Base-by-base conservation (phyloP, 1,284 basidiomycete species). In the Ceratobasidium theobromae region DNA sequence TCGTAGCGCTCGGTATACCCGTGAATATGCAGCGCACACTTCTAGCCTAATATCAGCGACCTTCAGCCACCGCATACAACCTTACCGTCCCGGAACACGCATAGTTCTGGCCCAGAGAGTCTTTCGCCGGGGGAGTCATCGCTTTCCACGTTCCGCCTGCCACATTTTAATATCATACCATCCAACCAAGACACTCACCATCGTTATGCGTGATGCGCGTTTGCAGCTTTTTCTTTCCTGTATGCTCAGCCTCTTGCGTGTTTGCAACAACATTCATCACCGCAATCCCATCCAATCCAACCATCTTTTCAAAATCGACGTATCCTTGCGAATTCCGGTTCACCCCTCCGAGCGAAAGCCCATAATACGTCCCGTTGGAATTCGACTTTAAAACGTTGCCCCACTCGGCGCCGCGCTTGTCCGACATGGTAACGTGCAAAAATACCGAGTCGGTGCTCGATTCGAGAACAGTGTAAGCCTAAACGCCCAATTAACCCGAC, bases 251-350 rank as follows among this genome's bases (percentile, higher is more conserved):
- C 60, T 92, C 87, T 0, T 83, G 79, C 0, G 93, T 82, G 74
- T 99, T 97, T 14, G 85, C 77, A 1, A 99, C 93, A 35, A 98
- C 76, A 73, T 99, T 99, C 72, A 95, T 85, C 48, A 99, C 78
- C 5, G 95, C 95, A 70, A 99, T 96, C 0, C 96, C 96, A 76
- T 99, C 95, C 53, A 99, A 77, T 1, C 94, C 95, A 68, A 91
- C 86, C 84, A 98, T 91, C 82, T 98, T 99, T 79, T 99, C 96
- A 73, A 99, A 99, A 76, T 99, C 97, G 51, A 95, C 96, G 72
- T 85, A 98, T 14, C 97, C 96, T 0, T 79, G 75, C 0, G 84
- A 79, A 75, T 99, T 89, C 27, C 96, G 85, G 76, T 99, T 99
- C 67, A 94, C 96, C 72, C 93, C 84, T 71, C 93, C 89, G 53